phyloP scores from a whole-genome alignment of 345 rosid species.

The Eucalyptus coolabah region DNA sequence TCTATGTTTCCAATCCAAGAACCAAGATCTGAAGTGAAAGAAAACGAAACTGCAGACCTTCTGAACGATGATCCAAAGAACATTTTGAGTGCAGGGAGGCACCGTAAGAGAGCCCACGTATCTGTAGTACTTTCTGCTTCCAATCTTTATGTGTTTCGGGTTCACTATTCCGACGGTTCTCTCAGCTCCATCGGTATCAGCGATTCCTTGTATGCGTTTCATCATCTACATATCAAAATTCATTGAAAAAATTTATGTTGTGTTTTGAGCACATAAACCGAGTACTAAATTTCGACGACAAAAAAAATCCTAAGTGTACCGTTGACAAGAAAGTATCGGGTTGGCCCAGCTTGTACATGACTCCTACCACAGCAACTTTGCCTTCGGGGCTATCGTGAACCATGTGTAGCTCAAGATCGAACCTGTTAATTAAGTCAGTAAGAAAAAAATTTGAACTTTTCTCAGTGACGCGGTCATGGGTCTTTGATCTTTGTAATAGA shows the following conservation, averaged over 20 bases:
- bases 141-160: conserved; percentile 35
- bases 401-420: conserved; percentile 60
- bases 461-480: not conserved
- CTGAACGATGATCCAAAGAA: conserved; percentile 53
- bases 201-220: conserved; percentile 13
- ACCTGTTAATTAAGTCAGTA: conserved; percentile 10
- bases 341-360: conserved; percentile 55
- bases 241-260: not conserved
- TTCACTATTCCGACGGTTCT: conserved; percentile 31
- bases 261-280: not conserved
- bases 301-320: conserved; percentile 14
- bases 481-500: not conserved
- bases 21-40: not conserved
- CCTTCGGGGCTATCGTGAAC: conserved; percentile 67
- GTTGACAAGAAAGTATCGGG: conserved; percentile 52
- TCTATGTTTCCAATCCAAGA: not conserved
- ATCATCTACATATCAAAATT: conserved; percentile 14
- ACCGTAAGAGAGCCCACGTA: conserved; percentile 73
- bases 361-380: conserved; percentile 52
- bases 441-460: not conserved
- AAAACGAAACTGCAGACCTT: conserved; percentile 16
- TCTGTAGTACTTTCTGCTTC: conserved; percentile 57
- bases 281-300: not conserved
- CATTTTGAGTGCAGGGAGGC: conserved; percentile 83
- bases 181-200: conserved; percentile 8